Percentiles rank a stretch among this genome's conserved stretches.
These are phyloP conservation scores for Penicillium robsamsonii DNA, from an alignment of 495 filamentous ascomycete species.

Conservation along the genomic window DNA sequence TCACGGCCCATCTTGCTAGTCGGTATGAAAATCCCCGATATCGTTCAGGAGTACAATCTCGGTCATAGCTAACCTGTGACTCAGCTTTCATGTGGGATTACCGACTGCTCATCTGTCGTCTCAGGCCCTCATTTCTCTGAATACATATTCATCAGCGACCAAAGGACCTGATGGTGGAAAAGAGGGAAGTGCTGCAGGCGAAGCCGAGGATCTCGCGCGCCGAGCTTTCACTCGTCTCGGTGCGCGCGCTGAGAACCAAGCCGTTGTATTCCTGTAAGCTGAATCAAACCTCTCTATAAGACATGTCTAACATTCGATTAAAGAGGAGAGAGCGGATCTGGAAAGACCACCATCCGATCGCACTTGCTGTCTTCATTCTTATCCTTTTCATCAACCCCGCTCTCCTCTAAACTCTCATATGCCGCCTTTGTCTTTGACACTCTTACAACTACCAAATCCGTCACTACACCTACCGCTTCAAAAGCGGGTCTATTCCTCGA, in stretches of 20 bases:
- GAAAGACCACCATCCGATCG: constrained; percentile 90
- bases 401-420: constrained; percentile 88
- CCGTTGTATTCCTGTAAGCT: constrained; percentile 84
- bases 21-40: constrained; percentile 44
- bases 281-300: background rate
- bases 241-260: constrained; percentile 86
- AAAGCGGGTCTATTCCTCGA: constrained; percentile 95
- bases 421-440: constrained; percentile 94
- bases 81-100: constrained; percentile 77
- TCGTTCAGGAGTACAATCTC: background rate
- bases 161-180: constrained; percentile 86
- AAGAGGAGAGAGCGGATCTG: constrained; percentile 91
- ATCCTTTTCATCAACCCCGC: constrained; percentile 81
- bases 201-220: constrained; percentile 84
- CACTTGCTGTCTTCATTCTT: constrained; percentile 82
- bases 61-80: constrained; percentile 17
- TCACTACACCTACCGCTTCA: constrained; percentile 90
- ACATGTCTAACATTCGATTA: constrained; percentile 11
- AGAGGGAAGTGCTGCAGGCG: constrained; percentile 81
- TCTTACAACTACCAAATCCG: constrained; percentile 95
- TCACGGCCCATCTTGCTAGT: constrained; percentile 93
- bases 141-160: constrained; percentile 85
- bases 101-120: constrained; percentile 86
- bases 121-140: constrained; percentile 83
- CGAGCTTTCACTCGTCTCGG: constrained; percentile 84